Conservation (phyloP, 192 early-diverging fungal species). For the Rhizoclosmatium sp. region DNA sequence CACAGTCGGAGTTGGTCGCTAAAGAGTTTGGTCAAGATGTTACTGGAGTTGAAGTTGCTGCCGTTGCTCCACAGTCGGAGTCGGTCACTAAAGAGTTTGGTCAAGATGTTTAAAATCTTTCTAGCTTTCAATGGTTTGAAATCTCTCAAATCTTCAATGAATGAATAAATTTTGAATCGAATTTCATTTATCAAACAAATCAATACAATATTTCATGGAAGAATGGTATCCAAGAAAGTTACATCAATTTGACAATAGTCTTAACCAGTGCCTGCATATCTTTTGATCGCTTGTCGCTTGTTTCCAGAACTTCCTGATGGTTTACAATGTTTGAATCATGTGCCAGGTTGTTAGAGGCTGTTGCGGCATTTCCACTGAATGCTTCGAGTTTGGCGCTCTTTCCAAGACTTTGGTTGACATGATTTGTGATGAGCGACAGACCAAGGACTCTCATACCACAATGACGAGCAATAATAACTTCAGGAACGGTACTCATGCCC, state of each 20-base stretch:
- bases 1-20: no score
- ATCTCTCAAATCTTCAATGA: no score
- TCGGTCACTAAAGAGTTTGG: no score
- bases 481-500: slow-evolving; percentile 90
- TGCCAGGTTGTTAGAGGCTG: slow-evolving; percentile 13
- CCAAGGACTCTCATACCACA: slow-evolving; percentile 83
- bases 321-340: slow-evolving; percentile 57
- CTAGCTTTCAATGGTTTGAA: no score
- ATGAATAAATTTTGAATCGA: neutral
- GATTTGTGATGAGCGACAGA: slow-evolving; percentile 81
- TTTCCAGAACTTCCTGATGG: slow-evolving; percentile 78
- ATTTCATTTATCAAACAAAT: neutral
- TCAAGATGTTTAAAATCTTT: no score
- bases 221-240: neutral
- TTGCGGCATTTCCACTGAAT: slow-evolving; percentile 31
- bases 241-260: slow-evolving; percentile 52
- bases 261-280: slow-evolving; percentile 67
- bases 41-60: no score
- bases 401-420: slow-evolving; percentile 34
- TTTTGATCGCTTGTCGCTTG: slow-evolving; percentile 55
- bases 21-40: no score
- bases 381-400: slow-evolving; percentile 30
- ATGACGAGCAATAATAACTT: slow-evolving; percentile 87
- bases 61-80: no score
- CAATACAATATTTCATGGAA: neutral